phyloP scores from a whole-genome alignment of 2,329 filamentous ascomycete genomes.

The Amauroascus niger region DNA sequence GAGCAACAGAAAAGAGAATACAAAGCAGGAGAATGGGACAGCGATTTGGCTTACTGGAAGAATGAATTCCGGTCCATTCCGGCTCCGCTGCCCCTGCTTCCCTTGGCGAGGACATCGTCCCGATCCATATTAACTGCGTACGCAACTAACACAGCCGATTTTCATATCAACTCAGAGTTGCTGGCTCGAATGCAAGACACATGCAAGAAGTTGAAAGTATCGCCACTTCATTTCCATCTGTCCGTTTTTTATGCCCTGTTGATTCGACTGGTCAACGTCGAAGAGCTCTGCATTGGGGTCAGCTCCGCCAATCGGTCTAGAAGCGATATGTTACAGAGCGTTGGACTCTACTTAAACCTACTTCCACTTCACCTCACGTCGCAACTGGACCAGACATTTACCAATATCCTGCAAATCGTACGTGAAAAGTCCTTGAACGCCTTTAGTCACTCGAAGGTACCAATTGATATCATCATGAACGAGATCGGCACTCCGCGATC shows the following conservation, averaged over 20 bases:
- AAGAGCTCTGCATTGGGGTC: conserved; percentile 42
- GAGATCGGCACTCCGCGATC: conserved; percentile 37
- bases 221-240: too few relatives aligned
- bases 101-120: too few relatives aligned
- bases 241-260: too few relatives aligned
- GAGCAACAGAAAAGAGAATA: background rate
- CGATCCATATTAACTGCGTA: too few relatives aligned
- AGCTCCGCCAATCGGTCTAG: conserved; percentile 39
- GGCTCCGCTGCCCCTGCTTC: too few relatives aligned
- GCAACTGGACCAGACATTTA: conserved; percentile 23
- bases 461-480: conserved; percentile 43
- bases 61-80: background rate
- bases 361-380: conserved; percentile 37
- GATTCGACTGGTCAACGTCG: conserved; percentile 25
- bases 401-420: conserved; percentile 23
- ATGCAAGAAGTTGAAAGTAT: too few relatives aligned
- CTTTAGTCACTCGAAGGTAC: conserved; percentile 37
- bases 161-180: too few relatives aligned
- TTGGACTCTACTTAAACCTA: conserved; percentile 44
- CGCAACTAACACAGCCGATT: too few relatives aligned
- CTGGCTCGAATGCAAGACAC: too few relatives aligned
- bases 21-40: background rate
- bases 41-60: background rate
- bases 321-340: conserved; percentile 23
- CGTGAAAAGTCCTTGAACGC: conserved; percentile 28